A percentile compares a stretch with the other conserved stretches of the same genome.
phyloP scores from a whole-genome alignment of 1,284 basidiomycete genomes.

The Ustilago loliicola region DNA sequence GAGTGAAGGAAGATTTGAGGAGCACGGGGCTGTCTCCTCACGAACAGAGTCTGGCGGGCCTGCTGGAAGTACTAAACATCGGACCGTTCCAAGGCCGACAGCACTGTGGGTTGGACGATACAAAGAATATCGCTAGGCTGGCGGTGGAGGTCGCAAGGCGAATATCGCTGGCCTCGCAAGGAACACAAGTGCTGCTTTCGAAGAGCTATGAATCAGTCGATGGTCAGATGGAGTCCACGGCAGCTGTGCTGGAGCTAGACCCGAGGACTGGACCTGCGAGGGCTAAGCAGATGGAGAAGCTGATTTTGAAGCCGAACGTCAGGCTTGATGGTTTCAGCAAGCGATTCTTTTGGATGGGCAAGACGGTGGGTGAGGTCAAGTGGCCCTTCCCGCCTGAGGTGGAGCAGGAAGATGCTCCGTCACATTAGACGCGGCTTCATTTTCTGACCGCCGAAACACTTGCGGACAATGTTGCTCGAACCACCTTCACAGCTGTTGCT shows the following conservation, averaged over 20 bases:
- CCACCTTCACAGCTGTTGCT: too few relatives aligned
- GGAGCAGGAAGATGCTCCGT: conserved; percentile 16
- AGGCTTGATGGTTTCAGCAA: conserved; percentile 31
- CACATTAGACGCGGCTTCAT: too few relatives aligned
- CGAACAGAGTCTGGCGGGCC: conserved; percentile 53
- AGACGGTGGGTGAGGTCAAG: conserved; percentile 27
- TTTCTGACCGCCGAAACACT: background rate
- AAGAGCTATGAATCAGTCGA: conserved; percentile 37
- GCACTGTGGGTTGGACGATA: conserved; percentile 73
- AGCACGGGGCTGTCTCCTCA: conserved; percentile 32
- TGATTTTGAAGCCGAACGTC: conserved; percentile 36
- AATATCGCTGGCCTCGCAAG: conserved; percentile 22
- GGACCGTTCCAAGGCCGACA: conserved; percentile 71
- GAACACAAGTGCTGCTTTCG: conserved; percentile 27
- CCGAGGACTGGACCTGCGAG: conserved; percentile 1
- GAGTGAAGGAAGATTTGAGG: conserved; percentile 19
- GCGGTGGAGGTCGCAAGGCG: conserved; percentile 53
- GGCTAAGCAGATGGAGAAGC: conserved; percentile 43
- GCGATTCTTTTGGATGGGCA: conserved; percentile 47
- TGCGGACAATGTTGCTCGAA: too few relatives aligned
- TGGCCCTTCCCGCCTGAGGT: conserved; percentile 47
- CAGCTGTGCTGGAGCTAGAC: conserved; percentile 27
- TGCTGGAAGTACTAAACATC: conserved; percentile 51
- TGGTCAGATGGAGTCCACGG: conserved; percentile 31
- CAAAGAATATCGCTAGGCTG: conserved; percentile 72